Evolutionary conservation across 2,329 filamentous ascomycete genomes (phyloP).

Genomic region (Biscogniauxia mediterranea): DNA sequence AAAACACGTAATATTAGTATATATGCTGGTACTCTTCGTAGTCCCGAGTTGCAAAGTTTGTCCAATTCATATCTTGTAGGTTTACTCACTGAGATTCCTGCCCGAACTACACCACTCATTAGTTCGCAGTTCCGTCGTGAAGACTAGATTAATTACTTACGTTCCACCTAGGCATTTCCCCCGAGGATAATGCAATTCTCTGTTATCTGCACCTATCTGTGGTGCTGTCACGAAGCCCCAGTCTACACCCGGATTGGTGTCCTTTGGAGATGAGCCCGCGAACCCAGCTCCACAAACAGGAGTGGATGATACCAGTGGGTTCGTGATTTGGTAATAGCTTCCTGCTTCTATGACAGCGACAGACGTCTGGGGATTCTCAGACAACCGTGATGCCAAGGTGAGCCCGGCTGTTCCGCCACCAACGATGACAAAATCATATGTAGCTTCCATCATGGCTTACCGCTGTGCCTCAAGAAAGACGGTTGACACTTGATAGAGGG

Average conservation of each 20-base stretch:
- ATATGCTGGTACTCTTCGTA: no score
- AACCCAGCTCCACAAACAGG: background rate
- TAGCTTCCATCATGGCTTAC: no score
- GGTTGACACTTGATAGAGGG: no score
- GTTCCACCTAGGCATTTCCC: slow-evolving; percentile 9
- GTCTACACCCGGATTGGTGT: slow-evolving; percentile 4
- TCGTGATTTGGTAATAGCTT: slow-evolving; percentile 6
- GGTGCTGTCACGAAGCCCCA: slow-evolving; percentile 7
- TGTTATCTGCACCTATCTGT: background rate
- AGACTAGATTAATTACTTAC: background rate
- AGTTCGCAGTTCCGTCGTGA: no score
- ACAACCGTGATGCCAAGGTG: slow-evolving; percentile 3
- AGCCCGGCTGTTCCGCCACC: slow-evolving; percentile 8
- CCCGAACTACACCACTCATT: background rate
- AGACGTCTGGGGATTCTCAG: slow-evolving; percentile 1
- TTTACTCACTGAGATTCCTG: background rate
- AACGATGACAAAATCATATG: slow-evolving; percentile 7
- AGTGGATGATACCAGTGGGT: slow-evolving; percentile 3
- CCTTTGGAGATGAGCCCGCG: background rate
- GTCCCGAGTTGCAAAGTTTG: no score
- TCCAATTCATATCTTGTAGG: background rate
- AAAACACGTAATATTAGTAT: background rate
- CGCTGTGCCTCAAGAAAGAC: no score
- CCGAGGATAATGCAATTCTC: slow-evolving; percentile 5
- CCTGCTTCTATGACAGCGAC: slow-evolving; percentile 11